Evolutionary conservation across 2,329 filamentous ascomycete genomes (phyloP).

Genomic region (Colletotrichum lentis): DNA sequence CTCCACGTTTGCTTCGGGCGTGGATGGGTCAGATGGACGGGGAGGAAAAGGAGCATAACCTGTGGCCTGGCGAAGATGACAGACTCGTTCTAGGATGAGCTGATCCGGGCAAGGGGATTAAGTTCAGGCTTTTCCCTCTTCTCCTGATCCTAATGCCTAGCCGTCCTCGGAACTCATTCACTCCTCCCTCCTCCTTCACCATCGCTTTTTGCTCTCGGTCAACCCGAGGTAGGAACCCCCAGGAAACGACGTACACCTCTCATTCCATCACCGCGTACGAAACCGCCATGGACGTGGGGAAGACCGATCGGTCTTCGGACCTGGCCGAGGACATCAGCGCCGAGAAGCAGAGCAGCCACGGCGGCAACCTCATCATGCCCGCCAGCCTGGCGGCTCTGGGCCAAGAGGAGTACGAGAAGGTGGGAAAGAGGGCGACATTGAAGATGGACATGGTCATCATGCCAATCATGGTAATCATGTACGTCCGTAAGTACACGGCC

Average conservation of each 20-base stretch:
- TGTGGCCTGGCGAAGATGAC: not conserved
- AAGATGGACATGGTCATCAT: constrained; percentile 43
- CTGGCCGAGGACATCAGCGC: constrained; percentile 25
- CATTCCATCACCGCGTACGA: not conserved
- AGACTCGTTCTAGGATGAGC: not conserved
- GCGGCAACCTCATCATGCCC: constrained; percentile 37
- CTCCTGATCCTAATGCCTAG: not conserved
- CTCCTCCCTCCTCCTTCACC: not conserved
- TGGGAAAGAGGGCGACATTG: constrained; percentile 36
- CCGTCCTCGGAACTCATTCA: not conserved
- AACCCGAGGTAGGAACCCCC: too few relatives aligned
- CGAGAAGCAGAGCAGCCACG: constrained; percentile 9
- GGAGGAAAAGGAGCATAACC: not conserved
- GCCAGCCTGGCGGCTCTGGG: constrained; percentile 38
- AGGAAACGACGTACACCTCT: too few relatives aligned
- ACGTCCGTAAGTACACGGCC: constrained; percentile 33
- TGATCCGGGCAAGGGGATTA: not conserved
- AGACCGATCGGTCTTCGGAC: constrained; percentile 19
- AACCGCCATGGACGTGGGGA: constrained; percentile 14
- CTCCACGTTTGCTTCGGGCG: constrained; percentile 15
- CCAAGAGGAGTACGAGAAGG: constrained; percentile 36
- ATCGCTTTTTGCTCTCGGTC: not conserved
- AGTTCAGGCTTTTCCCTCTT: not conserved
- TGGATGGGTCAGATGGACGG: not conserved
- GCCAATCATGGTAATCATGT: constrained; percentile 42